Evolutionary conservation across 192 early-diverging fungal genomes (phyloP), one percentile per base, ranked within the genome.

Genomic region (Podila epicladia): DNA sequence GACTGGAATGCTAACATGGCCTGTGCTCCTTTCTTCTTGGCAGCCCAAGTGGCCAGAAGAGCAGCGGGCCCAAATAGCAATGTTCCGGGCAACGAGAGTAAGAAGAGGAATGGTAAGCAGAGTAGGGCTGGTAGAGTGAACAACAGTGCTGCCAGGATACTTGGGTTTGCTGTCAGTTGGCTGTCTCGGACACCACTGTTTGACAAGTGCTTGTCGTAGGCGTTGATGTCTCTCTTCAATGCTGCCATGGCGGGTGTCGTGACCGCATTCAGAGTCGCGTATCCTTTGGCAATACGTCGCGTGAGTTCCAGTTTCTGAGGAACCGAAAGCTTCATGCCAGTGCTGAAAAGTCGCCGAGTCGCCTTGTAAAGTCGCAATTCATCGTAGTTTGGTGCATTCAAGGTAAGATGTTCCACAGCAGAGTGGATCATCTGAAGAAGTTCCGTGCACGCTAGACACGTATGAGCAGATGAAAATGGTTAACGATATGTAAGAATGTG

Each of bases 321-420:
- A 5, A 85, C 65, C 4, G 61, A 38, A 20, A 85, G 71, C 19
- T 76, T 73, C 64, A 67, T 60, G 22, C 65, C 61, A 41, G 69
- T 75, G 24, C 74, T 61, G 53, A 76, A 85, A 7, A 85, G 65
- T 69, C 76, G 72, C 58, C 77, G 67, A 19, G 83, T 82, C 15
- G 83, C 79, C 48, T 85, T 85, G 66, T 70, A 73, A 15, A 85
- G 55, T 48, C 74, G 68, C 37, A 85, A 64, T 6, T 79, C 79
- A 20, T 82, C 74, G 69, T 76, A 85, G 72, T 82, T 82, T 17
- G 83, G 77, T 9, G 83, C 83, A 73, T 85, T 85, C 28, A 85
- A 60, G 7, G 83, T 85, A 51, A 85, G 33, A 53, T 72, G 69
- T 33, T 75, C 49, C 31, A 85, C 78, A 20, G 83, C 78, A 1